phyloP scores from a whole-genome alignment of 1,284 basidiomycete genomes.

The Cystobasidium pallidum region DNA sequence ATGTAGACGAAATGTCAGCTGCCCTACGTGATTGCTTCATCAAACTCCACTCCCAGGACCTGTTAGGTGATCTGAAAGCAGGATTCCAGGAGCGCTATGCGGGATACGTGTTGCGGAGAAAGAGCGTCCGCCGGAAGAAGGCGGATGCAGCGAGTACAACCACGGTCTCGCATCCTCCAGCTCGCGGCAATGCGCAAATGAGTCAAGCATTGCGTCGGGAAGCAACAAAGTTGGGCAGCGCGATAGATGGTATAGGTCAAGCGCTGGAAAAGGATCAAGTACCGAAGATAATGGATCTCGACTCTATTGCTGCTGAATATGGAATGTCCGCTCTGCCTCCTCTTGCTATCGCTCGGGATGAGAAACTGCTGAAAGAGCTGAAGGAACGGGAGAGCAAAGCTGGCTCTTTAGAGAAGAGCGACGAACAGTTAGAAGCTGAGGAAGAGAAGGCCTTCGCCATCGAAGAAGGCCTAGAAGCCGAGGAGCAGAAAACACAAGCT shows the following conservation, averaged over 20 bases:
- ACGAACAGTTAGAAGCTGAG: background rate
- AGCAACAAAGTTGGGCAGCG: background rate
- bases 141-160: background rate
- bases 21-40: slow-evolving; percentile 94
- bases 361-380: slow-evolving; percentile 13
- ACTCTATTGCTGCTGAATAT: slow-evolving; percentile 6
- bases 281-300: background rate
- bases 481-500: slow-evolving; percentile 53
- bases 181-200: slow-evolving; percentile 1
- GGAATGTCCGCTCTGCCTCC: slow-evolving; percentile 20
- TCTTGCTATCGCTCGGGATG: slow-evolving; percentile 24
- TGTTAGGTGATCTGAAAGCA: slow-evolving; percentile 64
- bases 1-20: slow-evolving; percentile 85
- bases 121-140: background rate
- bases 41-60: slow-evolving; percentile 82
- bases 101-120: slow-evolving; percentile 25
- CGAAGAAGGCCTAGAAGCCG: slow-evolving; percentile 51
- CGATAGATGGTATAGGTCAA: background rate
- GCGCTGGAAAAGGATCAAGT: background rate
- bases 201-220: background rate
- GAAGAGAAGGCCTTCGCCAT: slow-evolving; percentile 11
- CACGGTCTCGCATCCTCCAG: background rate
- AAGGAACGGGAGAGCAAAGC: slow-evolving; percentile 1
- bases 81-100: slow-evolving; percentile 52
- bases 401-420: background rate